Evolutionary conservation across 768 basidiomycete species (phyloP).

Genomic region (Candolleomyces aberdarensis): DNA sequence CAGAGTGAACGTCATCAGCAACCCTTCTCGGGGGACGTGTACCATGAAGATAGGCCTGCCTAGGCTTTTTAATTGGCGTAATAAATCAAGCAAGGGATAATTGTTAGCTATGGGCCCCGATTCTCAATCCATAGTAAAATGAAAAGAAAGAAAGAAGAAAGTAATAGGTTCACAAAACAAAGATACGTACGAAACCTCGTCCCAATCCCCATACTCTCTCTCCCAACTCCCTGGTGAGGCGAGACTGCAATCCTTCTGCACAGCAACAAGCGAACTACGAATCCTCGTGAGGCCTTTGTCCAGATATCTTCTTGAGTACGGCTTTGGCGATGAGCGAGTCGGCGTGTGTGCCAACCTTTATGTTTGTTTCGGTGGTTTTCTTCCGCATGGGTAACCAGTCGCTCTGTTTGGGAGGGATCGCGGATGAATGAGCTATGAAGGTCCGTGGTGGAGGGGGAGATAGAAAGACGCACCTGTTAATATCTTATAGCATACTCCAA

Average conservation of each 20-base stretch:
- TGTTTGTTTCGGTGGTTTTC: slow-evolving; percentile 83
- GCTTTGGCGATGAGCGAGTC: slow-evolving; percentile 77
- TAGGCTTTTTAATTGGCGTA: too few relatives aligned
- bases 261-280: slow-evolving; percentile 63
- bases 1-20: slow-evolving; percentile 76
- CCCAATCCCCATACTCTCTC: slow-evolving; percentile 63
- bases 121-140: slow-evolving; percentile 76
- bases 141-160: not conserved
- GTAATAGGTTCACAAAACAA: too few relatives aligned
- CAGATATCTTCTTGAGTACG: slow-evolving; percentile 53
- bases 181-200: too few relatives aligned
- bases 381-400: slow-evolving; percentile 94
- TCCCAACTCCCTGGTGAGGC: slow-evolving; percentile 51
- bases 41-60: slow-evolving; percentile 72
- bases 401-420: slow-evolving; percentile 39
- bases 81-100: too few relatives aligned
- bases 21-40: slow-evolving; percentile 53
- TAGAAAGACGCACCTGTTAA: slow-evolving; percentile 55
- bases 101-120: too few relatives aligned
- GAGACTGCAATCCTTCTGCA: slow-evolving; percentile 70
- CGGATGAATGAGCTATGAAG: too few relatives aligned
- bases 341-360: slow-evolving; percentile 82
- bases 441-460: not conserved
- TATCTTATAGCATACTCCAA: slow-evolving; percentile 81
- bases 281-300: slow-evolving; percentile 48